phyloP scores from a whole-genome alignment of 306 rosid genomes.

The Cicer judaicum region DNA sequence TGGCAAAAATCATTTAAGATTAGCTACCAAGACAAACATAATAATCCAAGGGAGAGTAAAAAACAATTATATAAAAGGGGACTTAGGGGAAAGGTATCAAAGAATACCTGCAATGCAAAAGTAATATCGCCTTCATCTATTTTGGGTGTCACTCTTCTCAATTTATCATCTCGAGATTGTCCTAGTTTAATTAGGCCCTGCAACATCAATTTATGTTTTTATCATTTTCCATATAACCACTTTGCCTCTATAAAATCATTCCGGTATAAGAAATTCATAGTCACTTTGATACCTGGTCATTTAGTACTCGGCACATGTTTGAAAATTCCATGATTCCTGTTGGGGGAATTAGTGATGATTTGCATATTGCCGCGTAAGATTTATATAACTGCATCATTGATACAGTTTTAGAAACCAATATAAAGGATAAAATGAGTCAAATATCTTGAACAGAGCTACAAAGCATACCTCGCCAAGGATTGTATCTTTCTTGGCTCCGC shows the following conservation, averaged over 20 bases:
- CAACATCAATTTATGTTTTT: conserved; percentile 26
- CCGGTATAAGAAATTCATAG: conserved; percentile 9
- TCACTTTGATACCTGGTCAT: conserved; percentile 72
- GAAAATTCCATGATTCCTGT: conserved; percentile 77
- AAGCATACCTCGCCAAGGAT: conserved; percentile 75
- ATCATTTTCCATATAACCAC: conserved; percentile 29
- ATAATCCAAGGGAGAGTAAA: neutral
- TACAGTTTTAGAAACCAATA: conserved; percentile 29
- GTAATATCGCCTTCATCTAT: conserved; percentile 75
- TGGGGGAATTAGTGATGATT: conserved; percentile 66
- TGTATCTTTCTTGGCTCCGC: conserved; percentile 74
- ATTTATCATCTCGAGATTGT: conserved; percentile 73
- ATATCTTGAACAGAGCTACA: neutral
- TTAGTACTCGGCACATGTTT: conserved; percentile 78
- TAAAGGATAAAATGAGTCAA: neutral
- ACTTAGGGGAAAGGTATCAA: neutral
- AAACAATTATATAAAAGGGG: neutral
- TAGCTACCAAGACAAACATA: conserved; percentile 6
- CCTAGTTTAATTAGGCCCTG: conserved; percentile 92
- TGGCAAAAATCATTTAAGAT: conserved; percentile 5
- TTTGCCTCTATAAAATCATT: neutral
- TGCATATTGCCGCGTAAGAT: conserved; percentile 71
- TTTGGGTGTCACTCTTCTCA: conserved; percentile 68
- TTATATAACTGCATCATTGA: conserved; percentile 70
- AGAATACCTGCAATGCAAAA: conserved; percentile 78